These are phyloP conservation scores for Carpediemonas membranifera DNA, from an alignment of 78 protist genomes.

Conservation along the genomic window DNA sequence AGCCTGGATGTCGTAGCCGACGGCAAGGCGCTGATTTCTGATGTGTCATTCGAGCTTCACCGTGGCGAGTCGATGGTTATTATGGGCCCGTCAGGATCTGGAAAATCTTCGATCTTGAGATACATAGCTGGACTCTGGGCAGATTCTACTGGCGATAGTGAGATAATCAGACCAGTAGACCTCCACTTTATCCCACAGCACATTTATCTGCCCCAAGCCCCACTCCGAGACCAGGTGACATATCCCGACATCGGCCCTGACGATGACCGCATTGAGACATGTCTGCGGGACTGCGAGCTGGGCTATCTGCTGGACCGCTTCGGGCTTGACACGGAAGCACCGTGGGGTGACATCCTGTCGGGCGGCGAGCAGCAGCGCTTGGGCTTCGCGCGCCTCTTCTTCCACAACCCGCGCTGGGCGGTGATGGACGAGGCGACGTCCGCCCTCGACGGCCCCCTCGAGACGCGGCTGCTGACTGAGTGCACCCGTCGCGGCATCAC, in stretches of 20 bases:
- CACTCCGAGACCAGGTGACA: constrained; percentile 34
- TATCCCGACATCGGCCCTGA: constrained; percentile 17
- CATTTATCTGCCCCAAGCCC: constrained; percentile 32
- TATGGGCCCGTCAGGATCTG: constrained; percentile 22
- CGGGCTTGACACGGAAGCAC: too few relatives aligned
- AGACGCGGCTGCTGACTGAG: too few relatives aligned
- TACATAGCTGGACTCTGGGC: constrained; percentile 45
- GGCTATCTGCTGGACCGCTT: too few relatives aligned
- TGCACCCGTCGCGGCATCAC: too few relatives aligned
- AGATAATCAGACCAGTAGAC: background rate
- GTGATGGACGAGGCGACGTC: background rate
- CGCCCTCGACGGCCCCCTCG: too few relatives aligned
- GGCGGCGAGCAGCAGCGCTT: constrained; percentile 1
- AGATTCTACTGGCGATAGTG: constrained; percentile 1
- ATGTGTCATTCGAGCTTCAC: background rate
- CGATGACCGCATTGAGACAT: too few relatives aligned
- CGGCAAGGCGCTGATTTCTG: background rate
- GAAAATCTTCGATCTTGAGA: constrained; percentile 41
- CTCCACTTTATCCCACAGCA: constrained; percentile 36
- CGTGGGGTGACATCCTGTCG: too few relatives aligned
- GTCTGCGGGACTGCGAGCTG: too few relatives aligned
- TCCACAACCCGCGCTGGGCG: too few relatives aligned
- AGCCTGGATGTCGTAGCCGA: too few relatives aligned
- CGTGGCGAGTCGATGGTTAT: constrained; percentile 6
- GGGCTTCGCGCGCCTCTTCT: too few relatives aligned